A percentile compares a stretch with the other conserved stretches of the same genome.
Evolutionary conservation across 2,329 filamentous ascomycete species (phyloP).

Genomic region (Bertia moriformis): DNA sequence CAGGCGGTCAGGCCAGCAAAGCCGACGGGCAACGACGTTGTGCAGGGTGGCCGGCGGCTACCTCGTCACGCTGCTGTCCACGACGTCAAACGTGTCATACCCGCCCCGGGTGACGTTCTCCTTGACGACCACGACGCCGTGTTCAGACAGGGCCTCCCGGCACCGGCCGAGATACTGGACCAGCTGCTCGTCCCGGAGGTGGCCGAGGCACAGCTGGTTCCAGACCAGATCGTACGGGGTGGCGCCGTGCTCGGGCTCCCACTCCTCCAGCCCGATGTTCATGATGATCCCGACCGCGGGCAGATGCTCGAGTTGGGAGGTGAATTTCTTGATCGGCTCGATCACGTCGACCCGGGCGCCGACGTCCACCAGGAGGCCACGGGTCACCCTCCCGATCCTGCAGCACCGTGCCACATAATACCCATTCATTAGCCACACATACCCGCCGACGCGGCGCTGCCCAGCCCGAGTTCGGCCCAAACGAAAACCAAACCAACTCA

Average conservation of each 20-base stretch:
- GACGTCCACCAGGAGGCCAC: constrained; percentile 58
- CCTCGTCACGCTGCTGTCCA: constrained; percentile 66
- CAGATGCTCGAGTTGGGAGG: constrained; percentile 38
- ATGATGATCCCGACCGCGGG: constrained; percentile 48
- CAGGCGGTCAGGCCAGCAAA: constrained; percentile 2
- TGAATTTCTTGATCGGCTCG: constrained; percentile 75
- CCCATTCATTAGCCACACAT: background rate
- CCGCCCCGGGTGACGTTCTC: constrained; percentile 55
- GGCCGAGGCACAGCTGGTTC: constrained; percentile 81
- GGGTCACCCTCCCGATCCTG: constrained; percentile 71
- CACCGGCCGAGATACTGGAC: constrained; percentile 51
- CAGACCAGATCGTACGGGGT: constrained; percentile 73
- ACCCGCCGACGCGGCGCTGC: background rate
- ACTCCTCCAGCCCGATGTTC: constrained; percentile 62
- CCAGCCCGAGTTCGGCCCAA: background rate
- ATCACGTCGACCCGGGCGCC: constrained; percentile 66
- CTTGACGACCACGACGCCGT: constrained; percentile 56
- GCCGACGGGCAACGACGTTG: background rate
- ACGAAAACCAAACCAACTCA: constrained; percentile 8
- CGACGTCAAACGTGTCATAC: constrained; percentile 58
- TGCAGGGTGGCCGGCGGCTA: constrained; percentile 16
- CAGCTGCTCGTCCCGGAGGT: constrained; percentile 64
- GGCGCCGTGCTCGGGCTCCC: constrained; percentile 29
- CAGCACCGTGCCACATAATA: too few relatives aligned
- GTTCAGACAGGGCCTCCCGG: constrained; percentile 20